These are phyloP conservation scores for Colletotrichum falcatum DNA, from an alignment of 2,329 filamentous ascomycete species.

Conservation along the genomic window DNA sequence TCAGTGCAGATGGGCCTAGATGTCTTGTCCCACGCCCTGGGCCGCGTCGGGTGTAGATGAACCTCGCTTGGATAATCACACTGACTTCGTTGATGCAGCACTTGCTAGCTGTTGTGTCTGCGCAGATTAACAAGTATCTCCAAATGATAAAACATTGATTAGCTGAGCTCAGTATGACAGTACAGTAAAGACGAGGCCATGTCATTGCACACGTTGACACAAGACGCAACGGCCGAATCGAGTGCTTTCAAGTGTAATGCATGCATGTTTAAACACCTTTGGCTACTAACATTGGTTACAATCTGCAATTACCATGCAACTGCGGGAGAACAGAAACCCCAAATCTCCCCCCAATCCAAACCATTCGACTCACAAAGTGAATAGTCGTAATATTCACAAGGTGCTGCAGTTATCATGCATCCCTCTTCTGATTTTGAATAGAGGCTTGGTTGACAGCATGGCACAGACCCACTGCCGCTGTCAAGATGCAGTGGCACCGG, in stretches of 20 bases:
- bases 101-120: too few species aligned
- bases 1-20: conserved; percentile 1
- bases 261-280: neutral
- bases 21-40: conserved; percentile 14
- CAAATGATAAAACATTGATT: too few species aligned
- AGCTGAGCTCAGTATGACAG: neutral
- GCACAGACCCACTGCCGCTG: conserved; percentile 13
- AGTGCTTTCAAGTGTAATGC: neutral
- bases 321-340: neutral
- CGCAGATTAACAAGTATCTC: neutral
- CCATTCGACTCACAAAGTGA: neutral
- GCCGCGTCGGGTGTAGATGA: neutral
- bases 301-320: neutral
- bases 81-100: neutral
- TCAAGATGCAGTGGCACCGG: conserved; percentile 36
- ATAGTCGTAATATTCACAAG: neutral
- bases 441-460: neutral
- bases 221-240: neutral
- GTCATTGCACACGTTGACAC: neutral
- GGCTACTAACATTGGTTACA: neutral
- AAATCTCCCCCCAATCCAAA: neutral
- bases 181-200: neutral
- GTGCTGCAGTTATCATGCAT: neutral
- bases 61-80: conserved; percentile 1
- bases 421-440: neutral